A percentile compares a stretch with the other conserved stretches of the same genome.
These are phyloP conservation scores for Solanum ossicruentum DNA, from an alignment of 257 asterid genomes.

Conservation along the genomic window DNA sequence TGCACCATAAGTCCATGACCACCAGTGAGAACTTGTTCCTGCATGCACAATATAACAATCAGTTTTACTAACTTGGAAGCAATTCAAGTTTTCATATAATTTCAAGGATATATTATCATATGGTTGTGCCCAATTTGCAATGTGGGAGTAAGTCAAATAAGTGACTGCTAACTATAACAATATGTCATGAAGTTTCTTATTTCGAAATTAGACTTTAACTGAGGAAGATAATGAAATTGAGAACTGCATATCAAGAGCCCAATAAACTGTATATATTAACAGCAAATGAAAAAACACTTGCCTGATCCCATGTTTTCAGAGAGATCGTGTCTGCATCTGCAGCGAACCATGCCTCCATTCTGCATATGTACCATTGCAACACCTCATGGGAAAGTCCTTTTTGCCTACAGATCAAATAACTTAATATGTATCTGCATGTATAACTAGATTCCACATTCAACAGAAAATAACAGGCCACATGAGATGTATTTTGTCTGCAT, in stretches of 20 bases:
- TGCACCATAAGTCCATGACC: slow-evolving; percentile 99
- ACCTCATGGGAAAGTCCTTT: slow-evolving; percentile 80
- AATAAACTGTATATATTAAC: neutral
- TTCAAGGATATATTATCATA: neutral
- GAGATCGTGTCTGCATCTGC: slow-evolving; percentile 99
- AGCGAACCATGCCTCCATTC: slow-evolving; percentile 99
- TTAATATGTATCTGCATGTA: neutral
- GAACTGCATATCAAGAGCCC: neutral
- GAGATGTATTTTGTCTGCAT: neutral
- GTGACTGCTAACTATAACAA: neutral
- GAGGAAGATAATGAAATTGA: neutral
- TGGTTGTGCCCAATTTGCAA: neutral
- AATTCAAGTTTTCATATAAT: neutral
- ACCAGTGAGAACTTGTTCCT: slow-evolving; percentile 95
- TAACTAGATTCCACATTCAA: slow-evolving; percentile 4
- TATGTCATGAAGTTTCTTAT: neutral
- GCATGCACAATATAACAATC: slow-evolving; percentile 7
- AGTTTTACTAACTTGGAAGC: neutral
- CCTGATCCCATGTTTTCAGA: slow-evolving; percentile 98
- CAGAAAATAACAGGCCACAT: neutral
- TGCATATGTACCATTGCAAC: slow-evolving; percentile 89
- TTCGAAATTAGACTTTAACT: neutral
- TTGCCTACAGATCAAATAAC: slow-evolving; percentile 36
- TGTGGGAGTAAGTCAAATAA: neutral
- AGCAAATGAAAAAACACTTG: slow-evolving; percentile 14